Evolutionary conservation across 805 yeast species (phyloP).

Genomic region (Pichia nakasei): DNA sequence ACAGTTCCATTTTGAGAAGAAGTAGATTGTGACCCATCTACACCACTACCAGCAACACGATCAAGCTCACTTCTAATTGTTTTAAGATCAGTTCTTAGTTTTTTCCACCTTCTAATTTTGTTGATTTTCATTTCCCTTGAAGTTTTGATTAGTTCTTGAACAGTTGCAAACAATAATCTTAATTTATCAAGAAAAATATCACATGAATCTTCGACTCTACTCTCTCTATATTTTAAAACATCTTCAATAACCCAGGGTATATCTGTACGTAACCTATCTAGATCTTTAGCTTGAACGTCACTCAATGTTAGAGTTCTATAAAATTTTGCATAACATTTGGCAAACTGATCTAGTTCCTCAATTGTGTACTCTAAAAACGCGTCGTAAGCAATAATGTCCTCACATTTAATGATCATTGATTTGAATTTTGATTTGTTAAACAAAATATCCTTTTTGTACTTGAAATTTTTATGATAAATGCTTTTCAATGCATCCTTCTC

Average conservation of each 20-base stretch:
- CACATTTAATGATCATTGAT: constrained; percentile 21
- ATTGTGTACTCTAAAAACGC: constrained; percentile 39
- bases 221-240: not conserved
- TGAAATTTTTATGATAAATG: not conserved
- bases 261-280: constrained; percentile 7
- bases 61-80: constrained; percentile 25
- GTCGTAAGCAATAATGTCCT: constrained; percentile 36
- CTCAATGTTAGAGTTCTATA: constrained; percentile 18
- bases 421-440: not conserved
- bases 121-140: constrained; percentile 26
- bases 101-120: constrained; percentile 39
- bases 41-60: constrained; percentile 6
- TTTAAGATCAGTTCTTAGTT: constrained; percentile 32
- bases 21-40: constrained; percentile 5
- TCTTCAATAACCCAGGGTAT: constrained; percentile 7
- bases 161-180: constrained; percentile 5
- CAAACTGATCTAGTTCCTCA: constrained; percentile 32
- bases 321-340: constrained; percentile 25
- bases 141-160: constrained; percentile 22
- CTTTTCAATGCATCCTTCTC: constrained; percentile 3
- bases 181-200: constrained; percentile 7
- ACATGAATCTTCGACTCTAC: constrained; percentile 5
- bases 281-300: constrained; percentile 4
- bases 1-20: not conserved
- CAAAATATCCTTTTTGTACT: not conserved